Conservation (phyloP, 176 grass and related monocot species). For the Elaeis guineensis region DNA sequence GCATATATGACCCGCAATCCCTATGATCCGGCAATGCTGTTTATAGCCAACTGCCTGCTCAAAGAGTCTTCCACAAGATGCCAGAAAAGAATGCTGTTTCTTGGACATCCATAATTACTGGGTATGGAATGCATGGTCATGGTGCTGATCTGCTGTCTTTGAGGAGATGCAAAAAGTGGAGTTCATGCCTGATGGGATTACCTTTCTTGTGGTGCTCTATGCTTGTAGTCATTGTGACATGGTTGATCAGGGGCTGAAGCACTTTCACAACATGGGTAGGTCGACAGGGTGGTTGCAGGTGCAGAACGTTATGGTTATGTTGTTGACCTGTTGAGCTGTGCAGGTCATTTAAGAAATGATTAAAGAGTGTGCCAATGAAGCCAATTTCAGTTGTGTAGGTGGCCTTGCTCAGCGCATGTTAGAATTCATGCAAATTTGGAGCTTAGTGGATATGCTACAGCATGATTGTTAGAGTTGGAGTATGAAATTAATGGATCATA, state of each 20-base stretch:
- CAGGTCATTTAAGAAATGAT: conserved; percentile 45
- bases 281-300: conserved; percentile 41
- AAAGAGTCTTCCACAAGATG: conserved; percentile 59
- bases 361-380: conserved; percentile 63
- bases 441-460: conserved; percentile 68
- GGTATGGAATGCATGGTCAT: conserved; percentile 77
- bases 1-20: conserved; percentile 45
- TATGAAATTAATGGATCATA: conserved; percentile 75
- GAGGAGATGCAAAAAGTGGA: conserved; percentile 57
- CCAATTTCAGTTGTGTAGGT: conserved; percentile 67
- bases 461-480: conserved; percentile 45
- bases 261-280: conserved; percentile 59
- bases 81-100: conserved; percentile 53
- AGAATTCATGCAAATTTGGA: conserved; percentile 75
- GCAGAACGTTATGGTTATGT: conserved; percentile 78
- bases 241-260: conserved; percentile 59
- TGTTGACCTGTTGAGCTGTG: conserved; percentile 62
- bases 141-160: conserved; percentile 64
- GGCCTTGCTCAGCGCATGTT: conserved; percentile 58
- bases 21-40: conserved; percentile 27
- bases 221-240: conserved; percentile 83
- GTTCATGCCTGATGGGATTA: conserved; percentile 59
- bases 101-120: conserved; percentile 79
- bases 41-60: conserved; percentile 74
- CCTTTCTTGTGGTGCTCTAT: conserved; percentile 75